Base-by-base conservation (phyloP, 768 basidiomycete species). In the Pisolithus albus region DNA sequence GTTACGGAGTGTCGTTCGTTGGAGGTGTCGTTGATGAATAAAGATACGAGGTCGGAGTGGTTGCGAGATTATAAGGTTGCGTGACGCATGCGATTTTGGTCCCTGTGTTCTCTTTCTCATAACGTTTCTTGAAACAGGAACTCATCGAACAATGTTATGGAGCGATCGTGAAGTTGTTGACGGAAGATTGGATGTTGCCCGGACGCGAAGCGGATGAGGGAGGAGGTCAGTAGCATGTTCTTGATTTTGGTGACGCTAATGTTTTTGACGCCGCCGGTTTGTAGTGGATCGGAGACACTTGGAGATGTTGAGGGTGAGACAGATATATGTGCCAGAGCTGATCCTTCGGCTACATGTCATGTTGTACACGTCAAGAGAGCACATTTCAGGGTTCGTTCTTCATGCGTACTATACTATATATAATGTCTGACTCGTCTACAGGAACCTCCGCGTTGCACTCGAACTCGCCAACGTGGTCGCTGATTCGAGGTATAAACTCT, bases 261-360 rank as follows among this genome's bases (percentile, higher is more conserved):
- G 34, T 50, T 23, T 59, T 45, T 23, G 19, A 19, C 7, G 19
- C 21, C 10, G 2, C 41, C 9, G 4, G 13, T 42, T 4, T 18
- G 49, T 9, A 78, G 80, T 68, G 39, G 78, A 83, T 44, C 76
- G 75, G 7, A 76, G 86, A 24, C 74, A 73, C 21, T 72, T 73
- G 19, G 90, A 94, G 55, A 77, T 95, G 43, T 69, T 79, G 11
- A 81, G 86, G n/a, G 86, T 95, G 47, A 82, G 93, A 39, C 85
- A 92, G 60, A 82, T 94, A 28, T 94, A 86, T 66, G 74, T 96
- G 23, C 95, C 93, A 0, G 92, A 96, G 64, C 75, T 97, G 19
- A 81, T 97, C 58, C 76, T 97, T 56, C 82, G 91, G 19, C 71
- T 98, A 2, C 93, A 97, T 61, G 73, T 78, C 41, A 70, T 86